Evolutionary conservation across 495 filamentous ascomycete species (phyloP), one percentile per base, ranked within the genome.

Genomic region (Aspergillus heteromorphus): DNA sequence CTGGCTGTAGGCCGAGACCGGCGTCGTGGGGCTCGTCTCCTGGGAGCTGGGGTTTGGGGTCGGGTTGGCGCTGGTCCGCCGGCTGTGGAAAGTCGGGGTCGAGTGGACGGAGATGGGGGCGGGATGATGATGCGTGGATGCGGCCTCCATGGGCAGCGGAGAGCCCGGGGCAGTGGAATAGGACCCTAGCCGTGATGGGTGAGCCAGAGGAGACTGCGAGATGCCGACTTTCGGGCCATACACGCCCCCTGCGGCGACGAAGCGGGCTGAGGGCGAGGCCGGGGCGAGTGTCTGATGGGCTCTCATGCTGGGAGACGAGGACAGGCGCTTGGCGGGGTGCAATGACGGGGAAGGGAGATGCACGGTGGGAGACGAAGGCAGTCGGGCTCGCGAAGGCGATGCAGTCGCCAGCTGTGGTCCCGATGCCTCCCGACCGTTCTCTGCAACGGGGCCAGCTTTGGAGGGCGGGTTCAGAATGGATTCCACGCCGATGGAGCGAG

Each of bases 201-300:
- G 73, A 20, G 74, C 64, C 40, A 79, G 68, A 21, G 76, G 68
- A 57, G 76, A 71, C 55, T 83, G 81, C 18, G 71, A 60, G 8
- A 74, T 65, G 51, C 66, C 73, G n/a, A 72, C 65, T 36, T 76
- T 76, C 6, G 72, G 72, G 23, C 73, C 70, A 30, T 76, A 73
- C 18, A 68, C 64, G 8, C 67, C 70, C 43, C 58, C 58, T 1
- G 56, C 51, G 47, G 65, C 55, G 11, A 69, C 66, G 49, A 75
- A 70, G 11, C 73, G 68, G 40, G 69, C 70, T 2, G 79, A 73
- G 18, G 87, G 86, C 14, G 87, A 88, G 52, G 76, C 76, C 18
- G 87, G 86, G 30, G 82, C 85, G 60, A 88, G 73, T n/a, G 83
- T 76, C 51, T 77, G 76, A 45, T 83, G 77, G 18, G 68, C 62